Evolutionary conservation across 2,329 filamentous ascomycete genomes (phyloP).

Genomic region (Dactylella cylindrospora): DNA sequence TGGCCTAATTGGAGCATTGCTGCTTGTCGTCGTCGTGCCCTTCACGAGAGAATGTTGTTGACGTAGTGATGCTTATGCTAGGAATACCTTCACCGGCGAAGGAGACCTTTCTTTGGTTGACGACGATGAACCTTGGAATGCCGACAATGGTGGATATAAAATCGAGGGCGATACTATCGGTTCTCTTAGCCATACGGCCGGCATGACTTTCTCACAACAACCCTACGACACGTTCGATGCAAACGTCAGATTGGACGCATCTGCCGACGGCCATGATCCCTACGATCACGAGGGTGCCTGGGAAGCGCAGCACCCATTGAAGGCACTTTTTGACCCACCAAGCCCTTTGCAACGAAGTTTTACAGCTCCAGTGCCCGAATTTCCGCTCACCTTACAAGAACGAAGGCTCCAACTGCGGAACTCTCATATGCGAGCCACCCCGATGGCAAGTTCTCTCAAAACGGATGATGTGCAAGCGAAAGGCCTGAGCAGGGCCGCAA

Average conservation of each 20-base stretch:
- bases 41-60: constrained; percentile 21
- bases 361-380: constrained; percentile 31
- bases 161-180: constrained; percentile 14
- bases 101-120: constrained; percentile 19
- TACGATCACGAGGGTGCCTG: constrained; percentile 13
- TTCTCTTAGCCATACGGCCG: neutral
- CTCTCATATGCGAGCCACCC: constrained; percentile 39
- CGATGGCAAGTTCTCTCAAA: constrained; percentile 39
- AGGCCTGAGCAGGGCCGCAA: constrained; percentile 27
- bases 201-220: constrained; percentile 5
- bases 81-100: constrained; percentile 36
- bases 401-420: constrained; percentile 36
- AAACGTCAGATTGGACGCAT: neutral
- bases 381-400: constrained; percentile 38
- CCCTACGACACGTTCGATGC: constrained; percentile 9
- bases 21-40: too few relatives aligned
- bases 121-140: constrained; percentile 39
- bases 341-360: constrained; percentile 35
- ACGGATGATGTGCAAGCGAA: constrained; percentile 22
- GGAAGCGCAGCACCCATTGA: constrained; percentile 30
- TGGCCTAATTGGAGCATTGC: too few relatives aligned
- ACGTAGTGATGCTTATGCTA: constrained; percentile 5
- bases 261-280: constrained; percentile 3
- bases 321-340: constrained; percentile 35
- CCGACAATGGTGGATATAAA: constrained; percentile 27